phyloP scores from a whole-genome alignment of 164 flowering plant species.

The Magnolia kwangsiensis region DNA sequence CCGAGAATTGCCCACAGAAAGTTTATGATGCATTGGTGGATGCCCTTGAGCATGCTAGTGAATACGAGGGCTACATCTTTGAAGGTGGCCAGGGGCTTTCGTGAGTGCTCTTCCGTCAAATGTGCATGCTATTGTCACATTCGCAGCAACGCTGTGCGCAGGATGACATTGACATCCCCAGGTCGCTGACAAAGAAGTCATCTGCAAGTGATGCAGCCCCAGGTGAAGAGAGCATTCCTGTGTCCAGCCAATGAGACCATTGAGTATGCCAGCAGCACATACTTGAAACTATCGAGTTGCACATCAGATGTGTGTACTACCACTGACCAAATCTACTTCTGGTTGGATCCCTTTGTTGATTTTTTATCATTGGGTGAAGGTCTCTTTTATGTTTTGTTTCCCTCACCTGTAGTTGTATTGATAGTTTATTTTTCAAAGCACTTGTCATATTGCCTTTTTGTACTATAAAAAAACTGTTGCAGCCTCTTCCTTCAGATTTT shows the following conservation, averaged over 20 bases:
- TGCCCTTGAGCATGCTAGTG: slow-evolving; percentile 76
- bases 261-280: neutral
- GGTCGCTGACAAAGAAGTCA: slow-evolving; percentile 64
- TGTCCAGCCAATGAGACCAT: slow-evolving; percentile 45
- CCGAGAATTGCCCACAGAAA: slow-evolving; percentile 85
- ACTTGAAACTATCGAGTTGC: neutral
- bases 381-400: too few species aligned
- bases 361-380: neutral
- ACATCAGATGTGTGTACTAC: neutral
- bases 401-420: too few species aligned
- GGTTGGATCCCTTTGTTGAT: neutral
- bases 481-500: too few species aligned
- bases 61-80: slow-evolving; percentile 79
- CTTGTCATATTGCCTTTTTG: too few species aligned
- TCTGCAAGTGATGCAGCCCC: slow-evolving; percentile 40
- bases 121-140: slow-evolving; percentile 68
- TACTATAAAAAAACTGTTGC: too few species aligned
- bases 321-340: neutral
- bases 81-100: slow-evolving; percentile 81
- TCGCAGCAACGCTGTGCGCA: slow-evolving; percentile 89
- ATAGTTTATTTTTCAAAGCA: too few species aligned
- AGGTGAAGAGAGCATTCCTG: slow-evolving; percentile 42
- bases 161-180: slow-evolving; percentile 78
- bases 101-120: slow-evolving; percentile 61
- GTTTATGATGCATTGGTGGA: slow-evolving; percentile 92